Evolutionary conservation across 2,329 filamentous ascomycete genomes (phyloP).

Genomic region (Trichoderma sp.): DNA sequence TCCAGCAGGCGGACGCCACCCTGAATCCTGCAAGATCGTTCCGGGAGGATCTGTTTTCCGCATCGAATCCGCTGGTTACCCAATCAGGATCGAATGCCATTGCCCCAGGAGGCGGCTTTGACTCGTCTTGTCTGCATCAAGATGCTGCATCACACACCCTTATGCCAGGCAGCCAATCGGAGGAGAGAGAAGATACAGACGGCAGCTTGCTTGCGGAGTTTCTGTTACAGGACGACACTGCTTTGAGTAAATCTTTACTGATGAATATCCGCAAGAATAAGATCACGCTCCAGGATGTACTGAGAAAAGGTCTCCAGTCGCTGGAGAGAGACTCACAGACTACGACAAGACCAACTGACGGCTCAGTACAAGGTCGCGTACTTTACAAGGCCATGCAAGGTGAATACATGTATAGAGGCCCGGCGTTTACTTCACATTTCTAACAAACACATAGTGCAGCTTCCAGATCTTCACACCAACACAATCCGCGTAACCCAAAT

Average conservation of each 20-base stretch:
- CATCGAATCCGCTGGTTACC: background rate
- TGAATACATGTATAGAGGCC: too few relatives aligned
- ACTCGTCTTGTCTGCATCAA: background rate
- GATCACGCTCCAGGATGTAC: background rate
- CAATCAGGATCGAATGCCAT: background rate
- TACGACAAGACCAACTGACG: background rate
- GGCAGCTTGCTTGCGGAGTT: background rate
- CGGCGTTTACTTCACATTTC: too few relatives aligned
- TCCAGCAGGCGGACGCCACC: background rate
- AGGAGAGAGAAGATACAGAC: background rate
- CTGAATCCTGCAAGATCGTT: slow-evolving; percentile 1
- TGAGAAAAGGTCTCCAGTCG: slow-evolving; percentile 3
- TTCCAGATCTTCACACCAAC: slow-evolving; percentile 16
- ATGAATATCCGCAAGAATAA: background rate
- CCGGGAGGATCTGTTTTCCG: slow-evolving; percentile 3
- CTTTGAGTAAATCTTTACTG: background rate
- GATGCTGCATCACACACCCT: background rate
- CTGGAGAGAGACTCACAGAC: background rate
- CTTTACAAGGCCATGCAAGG: background rate
- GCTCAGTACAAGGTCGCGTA: background rate
- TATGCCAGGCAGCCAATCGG: background rate
- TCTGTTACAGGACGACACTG: slow-evolving; percentile 3
- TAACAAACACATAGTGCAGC: slow-evolving; percentile 2
- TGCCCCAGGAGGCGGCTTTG: background rate
- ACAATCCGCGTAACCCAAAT: slow-evolving; percentile 20